Evolutionary conservation across 345 rosid species (phyloP), one percentile per base, ranked within the genome.

Genomic region (Eucalyptus pumila): DNA sequence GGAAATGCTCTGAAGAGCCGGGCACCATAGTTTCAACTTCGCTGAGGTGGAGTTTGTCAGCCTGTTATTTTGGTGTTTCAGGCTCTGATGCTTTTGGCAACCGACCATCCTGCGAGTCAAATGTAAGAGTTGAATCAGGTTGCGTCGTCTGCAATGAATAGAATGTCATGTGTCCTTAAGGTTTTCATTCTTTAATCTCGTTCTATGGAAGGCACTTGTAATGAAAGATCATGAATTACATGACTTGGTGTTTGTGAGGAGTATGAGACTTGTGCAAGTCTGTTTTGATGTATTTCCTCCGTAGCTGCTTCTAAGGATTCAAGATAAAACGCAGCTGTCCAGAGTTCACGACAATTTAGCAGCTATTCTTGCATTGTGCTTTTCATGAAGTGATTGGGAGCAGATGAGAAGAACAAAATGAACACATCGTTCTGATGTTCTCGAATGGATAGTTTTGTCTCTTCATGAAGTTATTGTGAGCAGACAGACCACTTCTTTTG

Each of bases 1-100:
- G 7, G 96, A 94, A 90, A 97, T 97, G 95, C 99, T 96, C 45
- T 95, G 97, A 58, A 95, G 88, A 44, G 96, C 93, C 30, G 99
- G 98, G 88, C 96, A 93, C 98, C 99, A 97, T 87, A 96, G 89
- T 91, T 95, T 97, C 58, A 96, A 85, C 90, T 92, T 94, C 13
- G 90, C 89, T 37, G 92, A 92, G 60, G 92, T 91, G 34, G 94
- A 81, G 90, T 88, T 95, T 19, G 72, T 90, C 51, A 95, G 86
- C 12, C 95, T 92, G 67, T 91, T 94, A 86, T 93, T 94, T 90
- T 95, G 97, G 24, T 91, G 93, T 83, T 90, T 95, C 34, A 30
- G 87, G 21, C 87, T 95, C 98, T 93, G 91, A 86, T 92, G 90
- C 85, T 88, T 52, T 67, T 87, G 8, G 45, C 45, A 21, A 37